phyloP scores from a whole-genome alignment of 2,329 filamentous ascomycete species.

The Fusarium decemcellulare region DNA sequence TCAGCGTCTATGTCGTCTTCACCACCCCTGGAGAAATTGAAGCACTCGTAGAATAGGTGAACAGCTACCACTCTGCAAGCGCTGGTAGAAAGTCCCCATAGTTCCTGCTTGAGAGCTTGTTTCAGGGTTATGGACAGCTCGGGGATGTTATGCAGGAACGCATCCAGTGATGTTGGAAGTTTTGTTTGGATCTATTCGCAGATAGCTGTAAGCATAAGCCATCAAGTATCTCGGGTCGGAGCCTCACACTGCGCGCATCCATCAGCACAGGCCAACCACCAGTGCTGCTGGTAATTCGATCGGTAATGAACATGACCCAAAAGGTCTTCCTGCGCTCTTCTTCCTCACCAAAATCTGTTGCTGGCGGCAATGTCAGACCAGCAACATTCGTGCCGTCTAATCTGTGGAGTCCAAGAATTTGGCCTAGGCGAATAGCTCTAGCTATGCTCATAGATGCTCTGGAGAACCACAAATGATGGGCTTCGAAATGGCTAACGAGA shows the following conservation, averaged over 20 bases:
- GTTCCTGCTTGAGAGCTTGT: slow-evolving; percentile 34
- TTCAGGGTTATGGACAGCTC: slow-evolving; percentile 50
- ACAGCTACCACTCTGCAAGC: slow-evolving; percentile 37
- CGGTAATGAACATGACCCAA: slow-evolving; percentile 84
- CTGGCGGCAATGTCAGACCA: slow-evolving; percentile 60
- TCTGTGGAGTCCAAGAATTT: slow-evolving; percentile 87
- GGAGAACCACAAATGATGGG: slow-evolving; percentile 84
- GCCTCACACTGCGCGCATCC: slow-evolving; percentile 60
- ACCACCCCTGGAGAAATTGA: slow-evolving; percentile 31
- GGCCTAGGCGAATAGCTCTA: slow-evolving; percentile 75
- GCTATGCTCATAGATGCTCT: slow-evolving; percentile 85
- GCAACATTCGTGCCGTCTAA: slow-evolving; percentile 37
- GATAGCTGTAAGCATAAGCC: neutral
- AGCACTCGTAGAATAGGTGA: slow-evolving; percentile 39
- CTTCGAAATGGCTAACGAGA: slow-evolving; percentile 80
- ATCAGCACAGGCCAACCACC: slow-evolving; percentile 89
- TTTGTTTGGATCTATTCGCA: slow-evolving; percentile 9
- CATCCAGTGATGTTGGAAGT: slow-evolving; percentile 20
- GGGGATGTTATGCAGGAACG: slow-evolving; percentile 14
- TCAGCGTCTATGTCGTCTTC: slow-evolving; percentile 27
- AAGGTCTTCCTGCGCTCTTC: slow-evolving; percentile 83
- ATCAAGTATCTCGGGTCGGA: rapidly evolving
- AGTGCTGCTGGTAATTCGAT: slow-evolving; percentile 86
- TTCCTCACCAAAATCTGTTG: slow-evolving; percentile 81
- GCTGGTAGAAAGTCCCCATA: slow-evolving; percentile 36